A percentile compares a stretch with the other conserved stretches of the same genome.
Conservation (phyloP, 768 basidiomycete species). For the Termitomyces sp. region DNA sequence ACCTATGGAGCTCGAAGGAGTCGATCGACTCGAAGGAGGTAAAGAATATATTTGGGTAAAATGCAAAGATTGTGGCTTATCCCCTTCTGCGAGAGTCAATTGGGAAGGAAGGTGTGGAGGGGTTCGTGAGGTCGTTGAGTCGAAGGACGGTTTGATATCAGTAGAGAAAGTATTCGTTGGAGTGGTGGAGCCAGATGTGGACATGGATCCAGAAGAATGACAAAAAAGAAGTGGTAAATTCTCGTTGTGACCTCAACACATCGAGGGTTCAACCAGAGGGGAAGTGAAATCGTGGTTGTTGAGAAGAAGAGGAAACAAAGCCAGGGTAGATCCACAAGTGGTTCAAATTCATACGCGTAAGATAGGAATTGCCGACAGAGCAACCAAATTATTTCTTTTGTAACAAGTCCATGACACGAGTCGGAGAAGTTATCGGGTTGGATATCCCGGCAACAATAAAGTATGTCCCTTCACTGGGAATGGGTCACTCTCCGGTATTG, state of each 20-base stretch:
- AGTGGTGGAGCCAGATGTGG: constrained; percentile 42
- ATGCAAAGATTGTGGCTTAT: constrained; percentile 20
- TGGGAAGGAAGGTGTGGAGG: constrained; percentile 26
- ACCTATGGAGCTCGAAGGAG: constrained; percentile 21
- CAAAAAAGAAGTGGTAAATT: constrained; percentile 29
- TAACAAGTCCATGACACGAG: constrained; percentile 5
- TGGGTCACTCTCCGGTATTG: constrained; percentile 6
- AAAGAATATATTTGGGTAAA: constrained; percentile 24
- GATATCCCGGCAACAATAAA: constrained; percentile 10
- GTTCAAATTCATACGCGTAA: constrained; percentile 14
- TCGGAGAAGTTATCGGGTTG: constrained; percentile 3
- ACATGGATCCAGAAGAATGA: constrained; percentile 39
- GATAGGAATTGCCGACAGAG: constrained; percentile 15
- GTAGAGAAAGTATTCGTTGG: constrained; percentile 35
- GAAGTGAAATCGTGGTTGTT: constrained; percentile 19
- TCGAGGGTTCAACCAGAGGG: constrained; percentile 28
- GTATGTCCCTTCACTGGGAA: not conserved
- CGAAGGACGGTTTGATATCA: constrained; percentile 31
- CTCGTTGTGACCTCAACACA: constrained; percentile 41
- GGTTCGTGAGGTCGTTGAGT: constrained; percentile 40
- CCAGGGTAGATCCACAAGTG: constrained; percentile 18
- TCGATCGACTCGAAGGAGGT: constrained; percentile 12
- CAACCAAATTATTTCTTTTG: constrained; percentile 18
- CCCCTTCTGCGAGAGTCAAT: constrained; percentile 17
- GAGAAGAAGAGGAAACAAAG: constrained; percentile 9